Percentiles rank a stretch among this genome's conserved stretches.
Evolutionary conservation across 2,329 filamentous ascomycete species (phyloP).

Genomic region (Ceratocystis smalleyi): DNA sequence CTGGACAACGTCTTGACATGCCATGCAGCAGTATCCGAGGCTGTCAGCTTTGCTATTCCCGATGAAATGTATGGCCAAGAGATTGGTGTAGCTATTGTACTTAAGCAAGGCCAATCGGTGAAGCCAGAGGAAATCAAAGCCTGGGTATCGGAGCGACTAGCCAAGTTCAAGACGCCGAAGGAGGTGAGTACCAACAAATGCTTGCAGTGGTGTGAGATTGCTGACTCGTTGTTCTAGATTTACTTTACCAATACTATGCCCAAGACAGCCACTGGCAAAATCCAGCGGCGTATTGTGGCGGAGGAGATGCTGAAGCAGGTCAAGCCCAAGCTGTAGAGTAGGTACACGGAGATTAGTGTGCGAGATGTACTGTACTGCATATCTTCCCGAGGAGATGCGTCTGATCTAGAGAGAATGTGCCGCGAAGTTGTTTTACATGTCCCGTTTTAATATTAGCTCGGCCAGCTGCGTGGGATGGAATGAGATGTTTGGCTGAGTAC

Average conservation of each 20-base stretch:
- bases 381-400: no score
- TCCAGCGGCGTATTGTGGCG: slow-evolving; percentile 72
- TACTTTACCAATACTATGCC: slow-evolving; percentile 76
- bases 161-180: slow-evolving; percentile 76
- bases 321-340: slow-evolving; percentile 37
- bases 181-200: slow-evolving; percentile 35
- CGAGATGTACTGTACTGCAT: no score
- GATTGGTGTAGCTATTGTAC: slow-evolving; percentile 58
- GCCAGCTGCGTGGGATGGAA: no score
- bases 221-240: slow-evolving; percentile 31
- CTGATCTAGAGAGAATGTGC: no score
- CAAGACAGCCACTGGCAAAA: slow-evolving; percentile 84
- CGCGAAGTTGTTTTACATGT: no score
- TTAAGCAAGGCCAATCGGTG: slow-evolving; percentile 47
- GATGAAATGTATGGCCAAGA: slow-evolving; percentile 77
- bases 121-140: slow-evolving; percentile 45
- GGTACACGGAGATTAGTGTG: no score
- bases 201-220: background rate
- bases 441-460: no score
- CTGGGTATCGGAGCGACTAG: slow-evolving; percentile 55
- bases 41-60: slow-evolving; percentile 68
- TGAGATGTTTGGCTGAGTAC: no score
- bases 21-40: slow-evolving; percentile 57
- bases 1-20: slow-evolving; percentile 69
- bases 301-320: slow-evolving; percentile 67